These are phyloP conservation scores for Calonectria naviculata DNA, from an alignment of 2,329 filamentous ascomycete species.

Conservation along the genomic window DNA sequence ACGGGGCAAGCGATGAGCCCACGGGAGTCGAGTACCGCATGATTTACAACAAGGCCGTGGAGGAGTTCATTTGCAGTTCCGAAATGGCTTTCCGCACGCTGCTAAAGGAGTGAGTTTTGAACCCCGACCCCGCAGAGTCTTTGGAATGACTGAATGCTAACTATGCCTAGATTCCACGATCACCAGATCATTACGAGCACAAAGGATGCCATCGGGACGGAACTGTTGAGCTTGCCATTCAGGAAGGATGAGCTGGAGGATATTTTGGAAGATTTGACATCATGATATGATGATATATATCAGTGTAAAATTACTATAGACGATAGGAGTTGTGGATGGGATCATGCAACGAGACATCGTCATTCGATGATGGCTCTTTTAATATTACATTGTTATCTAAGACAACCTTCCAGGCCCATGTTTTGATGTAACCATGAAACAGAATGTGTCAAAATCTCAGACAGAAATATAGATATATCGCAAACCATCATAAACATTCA, in stretches of 20 bases:
- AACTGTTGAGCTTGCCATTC: conserved; percentile 87
- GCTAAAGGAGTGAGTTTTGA: conserved; percentile 80
- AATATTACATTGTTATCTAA: not conserved
- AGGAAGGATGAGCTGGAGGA: conserved; percentile 88
- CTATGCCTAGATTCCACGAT: conserved; percentile 80
- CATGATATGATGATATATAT: conserved; percentile 32
- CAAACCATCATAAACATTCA: conserved; percentile 36
- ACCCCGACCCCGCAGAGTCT: not conserved
- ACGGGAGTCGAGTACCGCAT: conserved; percentile 89
- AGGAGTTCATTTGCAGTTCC: conserved; percentile 96
- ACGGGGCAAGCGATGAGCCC: conserved; percentile 58
- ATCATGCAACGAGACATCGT: not conserved
- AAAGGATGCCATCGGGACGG: conserved; percentile 87
- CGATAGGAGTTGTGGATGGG: not conserved
- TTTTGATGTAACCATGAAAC: not conserved
- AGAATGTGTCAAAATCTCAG: too few relatives aligned
- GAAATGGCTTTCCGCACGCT: conserved; percentile 96
- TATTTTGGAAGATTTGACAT: conserved; percentile 79
- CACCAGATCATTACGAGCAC: conserved; percentile 96
- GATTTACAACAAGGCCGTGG: conserved; percentile 93
- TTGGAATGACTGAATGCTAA: conserved; percentile 38
- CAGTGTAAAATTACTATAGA: not conserved
- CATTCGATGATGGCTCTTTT: not conserved
- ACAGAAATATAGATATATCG: not conserved
- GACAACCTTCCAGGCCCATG: too few relatives aligned